Percentiles rank a stretch among this genome's conserved stretches.
Evolutionary conservation across 441 rosid genomes (phyloP).

Genomic region (Sinapis alba): DNA sequence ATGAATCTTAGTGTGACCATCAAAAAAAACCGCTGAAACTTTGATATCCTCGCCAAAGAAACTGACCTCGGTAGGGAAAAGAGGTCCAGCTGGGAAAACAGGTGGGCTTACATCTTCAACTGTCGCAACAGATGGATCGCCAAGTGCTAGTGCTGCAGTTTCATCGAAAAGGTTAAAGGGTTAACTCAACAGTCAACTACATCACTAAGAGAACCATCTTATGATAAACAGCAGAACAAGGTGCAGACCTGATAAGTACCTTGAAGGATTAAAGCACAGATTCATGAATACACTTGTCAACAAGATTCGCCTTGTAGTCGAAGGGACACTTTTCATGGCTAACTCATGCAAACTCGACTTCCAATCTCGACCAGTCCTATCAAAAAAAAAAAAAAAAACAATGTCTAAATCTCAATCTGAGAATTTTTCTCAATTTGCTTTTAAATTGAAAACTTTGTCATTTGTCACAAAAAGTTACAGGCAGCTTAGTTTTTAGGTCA

Average conservation of each 20-base stretch:
- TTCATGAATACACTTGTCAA: constrained; percentile 62
- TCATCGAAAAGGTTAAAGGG: constrained; percentile 7
- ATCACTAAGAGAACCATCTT: constrained; percentile 3
- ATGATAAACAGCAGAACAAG: constrained; percentile 44
- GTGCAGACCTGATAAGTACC: constrained; percentile 96
- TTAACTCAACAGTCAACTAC: constrained; percentile 1
- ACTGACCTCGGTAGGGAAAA: constrained; percentile 88
- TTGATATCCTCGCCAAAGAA: constrained; percentile 13
- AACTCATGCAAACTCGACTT: constrained; percentile 44
- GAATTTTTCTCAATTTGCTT: not conserved
- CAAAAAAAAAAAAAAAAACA: not conserved
- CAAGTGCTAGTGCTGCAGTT: constrained; percentile 76
- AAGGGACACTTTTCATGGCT: constrained; percentile 42
- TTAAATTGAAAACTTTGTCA: not conserved
- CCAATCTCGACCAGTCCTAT: constrained; percentile 45
- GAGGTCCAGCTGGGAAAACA: constrained; percentile 73
- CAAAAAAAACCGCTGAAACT: constrained; percentile 14
- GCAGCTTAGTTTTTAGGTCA: not conserved
- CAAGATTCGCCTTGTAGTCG: constrained; percentile 54
- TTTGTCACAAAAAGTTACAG: not conserved
- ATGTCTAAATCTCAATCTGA: not conserved
- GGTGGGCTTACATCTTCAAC: constrained; percentile 85
- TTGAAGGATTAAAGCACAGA: constrained; percentile 68
- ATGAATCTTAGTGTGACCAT: not conserved
- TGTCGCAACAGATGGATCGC: constrained; percentile 70